Evolutionary conservation across 1,139 yeast species (phyloP), one percentile per base, ranked within the genome.

Genomic region (Protomyces pachydermus): DNA sequence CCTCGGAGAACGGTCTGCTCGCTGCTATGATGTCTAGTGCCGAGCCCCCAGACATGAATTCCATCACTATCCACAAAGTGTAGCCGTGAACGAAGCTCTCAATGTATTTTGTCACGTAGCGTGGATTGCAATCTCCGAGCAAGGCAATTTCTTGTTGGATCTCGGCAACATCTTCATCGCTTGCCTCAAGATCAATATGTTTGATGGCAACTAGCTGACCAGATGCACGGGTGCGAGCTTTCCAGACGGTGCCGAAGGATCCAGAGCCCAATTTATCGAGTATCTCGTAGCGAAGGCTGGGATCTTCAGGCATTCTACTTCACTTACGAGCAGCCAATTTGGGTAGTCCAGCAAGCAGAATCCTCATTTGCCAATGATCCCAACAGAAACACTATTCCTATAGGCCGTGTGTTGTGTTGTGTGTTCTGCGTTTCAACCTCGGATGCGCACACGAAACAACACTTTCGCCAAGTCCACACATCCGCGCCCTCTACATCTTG

Each of bases 191-290:
- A 70, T 90, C 96, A 62, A 90, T 86, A 65, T 70, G 71, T 53
- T 70, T 70, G 32, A 70, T 66, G 0, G 72, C 72, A 18, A 69
- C 69, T 16, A 68, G 60, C 48, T 68, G 66, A 3, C 71, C 70
- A 4, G 71, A 65, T 5, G 64, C 67, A 34, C 68, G 79, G 69
- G 87, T 84, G 9, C 83, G 73, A 0, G 93, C 97, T 58, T 86
- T 78, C 75, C 86, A 90, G 1, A 90, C 97, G 1, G 86, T 88
- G 0, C 97, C 97, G 74, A 89, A 90, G 3, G 93, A 91, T 0
- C 97, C 97, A 65, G 88, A 78, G 1, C 97, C 97, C 0, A 90
- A 84, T 73, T 88, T 91, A 69, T 87, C 91, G 68, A 81, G 81
- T 3, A 90, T 81, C 57, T 83, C 78, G 69, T 83, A 84, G 71